Percentiles rank a stretch among this genome's conserved stretches.
Evolutionary conservation across 192 early-diverging fungal species (phyloP).

Genomic region (Coemansia sp.): DNA sequence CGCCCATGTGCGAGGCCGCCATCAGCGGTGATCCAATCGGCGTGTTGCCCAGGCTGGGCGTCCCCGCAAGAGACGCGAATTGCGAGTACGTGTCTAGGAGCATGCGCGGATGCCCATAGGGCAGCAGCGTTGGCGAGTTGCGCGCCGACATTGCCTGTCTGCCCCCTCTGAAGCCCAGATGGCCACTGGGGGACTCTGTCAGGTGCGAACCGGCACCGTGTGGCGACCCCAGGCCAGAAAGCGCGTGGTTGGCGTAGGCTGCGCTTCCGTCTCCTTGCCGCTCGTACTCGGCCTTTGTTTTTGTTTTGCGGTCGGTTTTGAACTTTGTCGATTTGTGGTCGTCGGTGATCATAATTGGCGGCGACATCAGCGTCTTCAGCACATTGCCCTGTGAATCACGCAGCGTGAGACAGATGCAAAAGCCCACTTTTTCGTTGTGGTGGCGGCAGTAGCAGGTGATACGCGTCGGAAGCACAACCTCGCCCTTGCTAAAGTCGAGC

Average conservation of each 20-base stretch:
- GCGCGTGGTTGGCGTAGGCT: slow-evolving; percentile 48
- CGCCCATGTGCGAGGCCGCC: slow-evolving; percentile 34
- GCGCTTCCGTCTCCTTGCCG: slow-evolving; percentile 40
- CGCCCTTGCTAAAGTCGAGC: slow-evolving; percentile 87
- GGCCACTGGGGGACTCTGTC: slow-evolving; percentile 10
- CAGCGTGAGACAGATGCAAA: slow-evolving; percentile 84
- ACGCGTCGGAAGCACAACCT: slow-evolving; percentile 84
- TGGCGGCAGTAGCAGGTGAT: slow-evolving; percentile 98
- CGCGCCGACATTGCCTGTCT: slow-evolving; percentile 50
- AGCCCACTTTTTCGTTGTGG: slow-evolving; percentile 91
- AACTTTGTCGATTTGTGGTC: slow-evolving; percentile 92
- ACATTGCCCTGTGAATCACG: slow-evolving; percentile 65
- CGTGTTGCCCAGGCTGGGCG: slow-evolving; percentile 49
- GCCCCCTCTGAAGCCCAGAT: slow-evolving; percentile 7
- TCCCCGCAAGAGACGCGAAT: slow-evolving; percentile 51
- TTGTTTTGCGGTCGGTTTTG: slow-evolving; percentile 56
- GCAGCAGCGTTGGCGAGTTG: slow-evolving; percentile 50
- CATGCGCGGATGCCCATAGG: slow-evolving; percentile 22
- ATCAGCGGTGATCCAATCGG: slow-evolving; percentile 51
- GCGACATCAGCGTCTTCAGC: slow-evolving; percentile 79
- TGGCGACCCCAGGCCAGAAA: slow-evolving; percentile 36
- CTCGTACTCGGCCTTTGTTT: slow-evolving; percentile 59
- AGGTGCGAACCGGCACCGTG: slow-evolving; percentile 6
- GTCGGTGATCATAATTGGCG: slow-evolving; percentile 96
- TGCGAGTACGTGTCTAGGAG: slow-evolving; percentile 55